Conservation (phyloP, 805 yeast genomes). For the Teunomyces funiuensis region DNA sequence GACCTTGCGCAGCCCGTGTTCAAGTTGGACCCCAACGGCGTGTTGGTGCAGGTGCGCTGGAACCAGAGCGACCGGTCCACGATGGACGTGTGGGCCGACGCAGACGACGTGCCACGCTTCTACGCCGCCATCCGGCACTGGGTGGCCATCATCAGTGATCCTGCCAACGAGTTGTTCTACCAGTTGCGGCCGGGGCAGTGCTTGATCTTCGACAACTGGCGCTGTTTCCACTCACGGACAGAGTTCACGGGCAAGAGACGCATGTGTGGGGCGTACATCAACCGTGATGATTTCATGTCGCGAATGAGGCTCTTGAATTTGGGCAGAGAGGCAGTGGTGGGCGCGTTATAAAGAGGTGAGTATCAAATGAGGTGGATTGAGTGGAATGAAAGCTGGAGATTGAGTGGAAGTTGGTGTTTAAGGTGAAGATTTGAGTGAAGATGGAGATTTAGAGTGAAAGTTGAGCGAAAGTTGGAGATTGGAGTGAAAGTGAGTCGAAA, state of each 20-base stretch:
- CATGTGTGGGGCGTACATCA: conserved; percentile 72
- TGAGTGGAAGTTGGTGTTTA: no score
- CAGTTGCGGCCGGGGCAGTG: conserved; percentile 65
- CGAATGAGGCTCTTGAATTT: conserved; percentile 44
- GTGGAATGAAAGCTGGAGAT: no score
- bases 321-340: conserved; percentile 48
- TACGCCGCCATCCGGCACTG: conserved; percentile 60
- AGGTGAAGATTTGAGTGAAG: no score
- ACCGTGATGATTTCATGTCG: conserved; percentile 62
- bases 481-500: no score
- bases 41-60: conserved; percentile 66
- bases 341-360: no score
- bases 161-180: conserved; percentile 51
- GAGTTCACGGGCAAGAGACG: conserved; percentile 66
- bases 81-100: conserved; percentile 50
- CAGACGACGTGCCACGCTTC: conserved; percentile 49
- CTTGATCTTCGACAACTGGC: conserved; percentile 70
- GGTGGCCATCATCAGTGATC: conserved; percentile 50
- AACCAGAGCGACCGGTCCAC: conserved; percentile 69
- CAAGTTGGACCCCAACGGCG: conserved; percentile 50
- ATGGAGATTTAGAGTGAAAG: no score
- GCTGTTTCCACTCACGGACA: conserved; percentile 67
- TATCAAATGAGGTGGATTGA: no score
- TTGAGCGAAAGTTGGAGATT: no score
- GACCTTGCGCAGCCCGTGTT: conserved; percentile 56